Evolutionary conservation across 306 rosid genomes (phyloP), one percentile per base, ranked within the genome.

Genomic region (Rosa chinensis): DNA sequence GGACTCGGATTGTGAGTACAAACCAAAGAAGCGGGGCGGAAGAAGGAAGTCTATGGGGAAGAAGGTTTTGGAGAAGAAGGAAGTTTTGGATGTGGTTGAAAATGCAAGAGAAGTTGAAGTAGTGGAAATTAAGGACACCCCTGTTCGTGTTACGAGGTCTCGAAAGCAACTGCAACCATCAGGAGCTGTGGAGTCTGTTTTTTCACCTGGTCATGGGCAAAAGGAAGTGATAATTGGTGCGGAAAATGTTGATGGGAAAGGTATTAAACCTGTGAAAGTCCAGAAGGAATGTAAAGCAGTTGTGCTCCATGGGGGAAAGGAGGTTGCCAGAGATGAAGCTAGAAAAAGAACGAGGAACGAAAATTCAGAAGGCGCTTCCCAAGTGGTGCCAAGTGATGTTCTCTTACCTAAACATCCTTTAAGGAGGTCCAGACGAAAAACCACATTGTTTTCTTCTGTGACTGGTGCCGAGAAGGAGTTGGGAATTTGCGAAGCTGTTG

Each of bases 401-500:
- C 8, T 72, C 1, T 55, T 20, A 25, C 70, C 56, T 1, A 52
- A 78, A 45, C 77, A 77, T 66, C 86, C 70, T 63, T 56, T 62
- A 5, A 75, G 83, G 77, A 79, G 78, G 63, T 74, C 86, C 37
- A 59, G 59, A 11, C 53, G 70, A 23, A 42, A 14, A 45, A 79
- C 74, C 53, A 43, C 40, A 25, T 44, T 68, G 79, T 58, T 70
- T 13, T n/a, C 42, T 58, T 42, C 72, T 13, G 50, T 20, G 76
- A 64, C 67, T 70, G 0, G 56, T 45, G 49, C 25, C 3, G 72
- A 49, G 70, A 66, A 20, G 5, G 69, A 61, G 14, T 50, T 78
- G 47, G 66, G 43, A 43, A 78, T 39, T 48, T 43, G 6, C 10
- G 80, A 52, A 44, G 20, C 16, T n/a, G 45, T 1, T 40, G 80